Evolutionary conservation across 768 basidiomycete species (phyloP), one percentile per base, ranked within the genome.

Genomic region (Leccinum uliginosum): DNA sequence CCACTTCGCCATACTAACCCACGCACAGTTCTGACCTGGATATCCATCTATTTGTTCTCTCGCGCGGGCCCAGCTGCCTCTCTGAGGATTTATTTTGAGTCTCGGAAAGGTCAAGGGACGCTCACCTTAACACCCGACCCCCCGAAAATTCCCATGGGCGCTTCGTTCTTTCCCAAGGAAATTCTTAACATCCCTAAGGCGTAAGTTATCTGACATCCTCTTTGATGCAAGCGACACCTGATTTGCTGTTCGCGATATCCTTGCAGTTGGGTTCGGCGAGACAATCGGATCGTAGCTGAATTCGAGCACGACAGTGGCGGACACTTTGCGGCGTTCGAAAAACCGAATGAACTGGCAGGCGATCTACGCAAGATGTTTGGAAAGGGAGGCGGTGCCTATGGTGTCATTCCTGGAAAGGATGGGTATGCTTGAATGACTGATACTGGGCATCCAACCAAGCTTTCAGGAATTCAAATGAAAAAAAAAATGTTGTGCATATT

Each of bases 361-460:
- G 84, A 84, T 61, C 50, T 86, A 48, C 70, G 78, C 29, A 77
- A 73, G 61, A 85, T 85, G 82, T 85, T 84, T 66, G 78, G 77
- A 35, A 78, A 72, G 55, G 78, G 73, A 10, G 80, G 82, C 0
- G 75, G 76, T 32, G 80, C 80, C 3, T 79, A 74, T 58, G 75
- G 75, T 2, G 77, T 81, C 15, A 78, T 84, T 8, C 55, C 70
- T 2, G 78, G 76, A 4, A 75, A 74, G 57, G 67, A 57, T 40
- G 82, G 82, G 2, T 82, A 79, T 66, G 55, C 59, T 44, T 66
- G 52, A 63, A 24, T 34, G 32, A n/a, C 6, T 7, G 17, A 11
- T 17, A 9, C 8, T 46, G 3, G 7, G 8, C 15, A 7, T 23
- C 4, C 9, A 23, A 23, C 23, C 6, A 7, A 35, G 15, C 14